Conservation (phyloP, 257 asterid species). For the Forsythia viridissima region DNA sequence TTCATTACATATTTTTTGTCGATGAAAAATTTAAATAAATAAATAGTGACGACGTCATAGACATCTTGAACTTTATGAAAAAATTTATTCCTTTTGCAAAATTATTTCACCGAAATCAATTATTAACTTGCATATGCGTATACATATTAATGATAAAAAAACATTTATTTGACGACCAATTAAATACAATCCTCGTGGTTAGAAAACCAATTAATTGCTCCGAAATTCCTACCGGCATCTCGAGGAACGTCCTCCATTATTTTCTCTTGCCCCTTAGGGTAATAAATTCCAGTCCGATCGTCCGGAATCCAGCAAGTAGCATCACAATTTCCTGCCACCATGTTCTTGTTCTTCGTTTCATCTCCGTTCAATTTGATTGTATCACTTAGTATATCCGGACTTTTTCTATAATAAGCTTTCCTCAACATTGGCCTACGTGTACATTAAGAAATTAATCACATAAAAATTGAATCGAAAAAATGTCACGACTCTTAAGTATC, state of each 20-base stretch:
- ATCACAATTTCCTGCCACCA: neutral
- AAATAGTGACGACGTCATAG: no score
- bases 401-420: conserved; percentile 57
- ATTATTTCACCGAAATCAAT: neutral
- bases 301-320: conserved; percentile 56
- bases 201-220: conserved; percentile 45
- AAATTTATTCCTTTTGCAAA: no score
- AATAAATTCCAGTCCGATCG: conserved; percentile 61
- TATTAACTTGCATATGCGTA: neutral
- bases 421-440: conserved; percentile 50
- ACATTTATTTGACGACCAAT: neutral
- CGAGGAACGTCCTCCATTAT: conserved; percentile 57
- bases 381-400: conserved; percentile 41
- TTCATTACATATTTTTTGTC: no score
- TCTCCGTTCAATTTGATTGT: conserved; percentile 43
- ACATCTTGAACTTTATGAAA: no score
- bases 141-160: neutral
- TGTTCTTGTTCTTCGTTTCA: conserved; percentile 40
- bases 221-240: conserved; percentile 37
- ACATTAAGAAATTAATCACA: neutral
- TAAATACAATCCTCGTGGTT: conserved; percentile 23
- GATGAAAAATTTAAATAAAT: no score
- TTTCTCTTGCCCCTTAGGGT: conserved; percentile 75
- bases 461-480: neutral
- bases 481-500: neutral